These are phyloP conservation scores for Canna indica DNA, from an alignment of 176 grass and related monocot genomes.

Conservation along the genomic window DNA sequence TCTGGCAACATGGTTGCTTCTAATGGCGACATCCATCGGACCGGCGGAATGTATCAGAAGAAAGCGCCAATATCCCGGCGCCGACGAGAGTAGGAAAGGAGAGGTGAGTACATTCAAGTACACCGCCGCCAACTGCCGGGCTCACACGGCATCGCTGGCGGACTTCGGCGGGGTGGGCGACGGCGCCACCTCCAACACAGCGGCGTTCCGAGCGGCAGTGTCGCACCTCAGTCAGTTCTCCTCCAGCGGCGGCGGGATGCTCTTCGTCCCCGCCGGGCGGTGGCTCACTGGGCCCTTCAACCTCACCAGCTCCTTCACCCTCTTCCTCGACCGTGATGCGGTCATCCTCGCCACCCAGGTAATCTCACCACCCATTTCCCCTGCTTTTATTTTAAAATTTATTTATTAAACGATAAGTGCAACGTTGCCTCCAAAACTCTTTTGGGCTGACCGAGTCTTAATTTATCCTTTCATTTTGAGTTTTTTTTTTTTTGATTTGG, in stretches of 20 bases:
- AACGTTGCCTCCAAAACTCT: too few species aligned
- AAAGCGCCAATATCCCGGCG: neutral
- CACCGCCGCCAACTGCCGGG: conserved; percentile 45
- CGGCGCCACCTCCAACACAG: conserved; percentile 70
- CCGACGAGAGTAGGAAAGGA: neutral
- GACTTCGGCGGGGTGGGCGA: conserved; percentile 77
- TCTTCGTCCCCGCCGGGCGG: conserved; percentile 63
- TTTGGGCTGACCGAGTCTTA: too few species aligned
- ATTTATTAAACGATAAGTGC: too few species aligned
- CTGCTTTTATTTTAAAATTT: too few species aligned
- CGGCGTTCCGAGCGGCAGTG: conserved; percentile 68
- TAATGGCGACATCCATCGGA: neutral
- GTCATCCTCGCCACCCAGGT: conserved; percentile 73
- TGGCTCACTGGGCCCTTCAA: conserved; percentile 96
- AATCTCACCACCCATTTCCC: neutral
- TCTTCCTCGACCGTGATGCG: conserved; percentile 63
- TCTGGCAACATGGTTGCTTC: neutral
- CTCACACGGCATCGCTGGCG: conserved; percentile 51
- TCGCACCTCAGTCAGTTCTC: conserved; percentile 64
- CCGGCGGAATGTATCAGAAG: conserved; percentile 8
- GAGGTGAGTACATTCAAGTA: conserved; percentile 34
- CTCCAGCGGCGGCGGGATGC: conserved; percentile 50
- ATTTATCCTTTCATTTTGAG: too few species aligned
- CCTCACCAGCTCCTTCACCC: conserved; percentile 84
- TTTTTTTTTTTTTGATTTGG: too few species aligned